phyloP scores from a whole-genome alignment of 2,329 filamentous ascomycete species.

The Ascochyta viciae-villosae region DNA sequence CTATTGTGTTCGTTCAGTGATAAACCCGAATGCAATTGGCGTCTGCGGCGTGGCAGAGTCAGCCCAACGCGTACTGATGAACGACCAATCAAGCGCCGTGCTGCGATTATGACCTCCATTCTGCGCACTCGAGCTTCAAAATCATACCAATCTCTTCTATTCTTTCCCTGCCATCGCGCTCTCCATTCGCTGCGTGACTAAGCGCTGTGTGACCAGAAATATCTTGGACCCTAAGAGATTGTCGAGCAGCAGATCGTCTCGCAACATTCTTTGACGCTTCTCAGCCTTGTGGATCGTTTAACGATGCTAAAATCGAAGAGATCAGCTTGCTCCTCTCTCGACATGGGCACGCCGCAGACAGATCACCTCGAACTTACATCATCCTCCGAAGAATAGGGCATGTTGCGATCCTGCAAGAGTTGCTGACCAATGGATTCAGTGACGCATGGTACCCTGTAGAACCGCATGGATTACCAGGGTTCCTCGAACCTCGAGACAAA shows the following conservation, averaged over 20 bases:
- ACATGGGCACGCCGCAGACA: slow-evolving; percentile 4
- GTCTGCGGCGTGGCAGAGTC: too few relatives aligned
- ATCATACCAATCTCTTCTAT: too few relatives aligned
- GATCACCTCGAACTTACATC: slow-evolving; percentile 35
- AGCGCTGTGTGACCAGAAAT: neutral
- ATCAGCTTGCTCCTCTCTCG: slow-evolving; percentile 20
- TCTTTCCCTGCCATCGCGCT: too few relatives aligned
- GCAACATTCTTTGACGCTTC: slow-evolving; percentile 6
- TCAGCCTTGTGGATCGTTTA: slow-evolving; percentile 14
- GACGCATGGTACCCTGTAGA: slow-evolving; percentile 41
- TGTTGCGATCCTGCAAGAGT: slow-evolving; percentile 25
- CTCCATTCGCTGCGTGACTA: too few relatives aligned
- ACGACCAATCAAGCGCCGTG: too few relatives aligned
- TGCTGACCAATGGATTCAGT: slow-evolving; percentile 31
- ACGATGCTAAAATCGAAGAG: slow-evolving; percentile 27
- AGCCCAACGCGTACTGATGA: too few relatives aligned
- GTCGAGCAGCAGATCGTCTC: slow-evolving; percentile 5
- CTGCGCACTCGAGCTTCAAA: too few relatives aligned
- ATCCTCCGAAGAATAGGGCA: slow-evolving; percentile 34
- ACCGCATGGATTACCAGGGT: slow-evolving; percentile 23
- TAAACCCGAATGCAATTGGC: too few relatives aligned
- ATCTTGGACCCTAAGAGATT: neutral
- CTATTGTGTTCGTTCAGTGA: too few relatives aligned
- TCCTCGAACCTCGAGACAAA: slow-evolving; percentile 20
- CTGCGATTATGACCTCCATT: too few relatives aligned